Evolutionary conservation across 306 rosid genomes (phyloP), one percentile per base, ranked within the genome.

Genomic region (Canavalia gladiata): DNA sequence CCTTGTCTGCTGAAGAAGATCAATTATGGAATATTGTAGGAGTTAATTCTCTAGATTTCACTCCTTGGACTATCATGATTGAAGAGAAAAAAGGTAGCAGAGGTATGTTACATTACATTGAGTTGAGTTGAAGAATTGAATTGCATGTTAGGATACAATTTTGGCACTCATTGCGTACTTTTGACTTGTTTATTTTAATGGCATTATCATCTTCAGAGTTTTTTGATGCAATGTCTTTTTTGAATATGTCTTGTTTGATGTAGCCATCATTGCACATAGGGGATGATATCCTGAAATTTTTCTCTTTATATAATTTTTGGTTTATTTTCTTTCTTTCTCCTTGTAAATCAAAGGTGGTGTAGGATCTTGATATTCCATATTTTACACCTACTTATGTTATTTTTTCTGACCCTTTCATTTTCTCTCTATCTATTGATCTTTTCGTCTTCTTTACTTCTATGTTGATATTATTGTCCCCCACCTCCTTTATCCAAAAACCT

Each of bases 21-120:
- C 85, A 97, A 72, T 79, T 96, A 28, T 96, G 99, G 99, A 96
- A 90, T 89, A 92, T 92, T 81, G 97, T 96, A 78, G 88, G 92
- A 70, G 94, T 97, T 41, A 92, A 92, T 90, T 93, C 99, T 54
- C 55, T 92, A 81, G 99, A 96, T 90, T 96, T 96, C 80, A 93
- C 90, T 86, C 88, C 97, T 9, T 96, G 99, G 99, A 96, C 95
- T 57, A 63, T 97, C 79, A 85, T 96, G 89, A 91, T 96, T 51
- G 99, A 96, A 79, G 99, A 94, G 87, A 92, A 98, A 96, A 88
- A 96, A 90, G 84, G 89, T 87, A 70, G 91, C 97, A 42, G 97
- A 93, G 98, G 99, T 94, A 73, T 77, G 80, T 37, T 73, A 37
- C 25, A 18, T 18, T 18, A 18, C 25, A 18, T 18, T 18, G 25